Percentiles rank a stretch among this genome's conserved stretches.
These are phyloP conservation scores for Pterulicium gracile DNA, from an alignment of 1,284 basidiomycete genomes.

Conservation along the genomic window DNA sequence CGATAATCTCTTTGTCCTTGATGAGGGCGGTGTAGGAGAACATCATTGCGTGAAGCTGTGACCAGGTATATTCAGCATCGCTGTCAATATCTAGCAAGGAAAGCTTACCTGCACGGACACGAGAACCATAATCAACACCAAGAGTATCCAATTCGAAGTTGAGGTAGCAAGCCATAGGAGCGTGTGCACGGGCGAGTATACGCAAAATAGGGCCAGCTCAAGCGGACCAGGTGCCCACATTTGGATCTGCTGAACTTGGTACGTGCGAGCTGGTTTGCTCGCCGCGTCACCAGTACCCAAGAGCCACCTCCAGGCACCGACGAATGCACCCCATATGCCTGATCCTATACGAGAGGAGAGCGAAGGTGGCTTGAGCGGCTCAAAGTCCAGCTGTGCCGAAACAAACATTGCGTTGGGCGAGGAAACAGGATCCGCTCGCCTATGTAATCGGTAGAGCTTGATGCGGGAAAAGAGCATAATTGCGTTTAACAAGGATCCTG, in stretches of 20 bases:
- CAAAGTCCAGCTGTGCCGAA: constrained; percentile 34
- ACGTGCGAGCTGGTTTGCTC: constrained; percentile 20
- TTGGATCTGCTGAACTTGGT: constrained; percentile 58
- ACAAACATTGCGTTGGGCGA: constrained; percentile 62
- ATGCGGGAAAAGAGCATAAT: constrained; percentile 59
- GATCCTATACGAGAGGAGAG: constrained; percentile 23
- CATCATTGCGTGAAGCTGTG: constrained; percentile 39
- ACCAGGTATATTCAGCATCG: constrained; percentile 5
- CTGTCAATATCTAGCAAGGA: not conserved
- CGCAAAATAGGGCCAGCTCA: constrained; percentile 54
- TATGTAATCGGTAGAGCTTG: constrained; percentile 54
- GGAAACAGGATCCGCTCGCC: constrained; percentile 47
- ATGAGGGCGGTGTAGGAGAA: constrained; percentile 51
- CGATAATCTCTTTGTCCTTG: constrained; percentile 68
- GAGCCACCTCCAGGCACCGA: constrained; percentile 53
- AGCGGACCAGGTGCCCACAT: constrained; percentile 71
- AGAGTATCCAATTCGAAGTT: constrained; percentile 64
- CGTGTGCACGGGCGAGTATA: constrained; percentile 70
- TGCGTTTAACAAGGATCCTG: constrained; percentile 40
- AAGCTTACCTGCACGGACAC: constrained; percentile 48
- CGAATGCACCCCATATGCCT: constrained; percentile 36
- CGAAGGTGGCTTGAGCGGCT: constrained; percentile 28
- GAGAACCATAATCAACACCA: constrained; percentile 51
- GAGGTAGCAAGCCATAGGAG: constrained; percentile 63
- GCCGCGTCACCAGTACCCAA: constrained; percentile 36